Evolutionary conservation across 345 rosid genomes (phyloP), one percentile per base, ranked within the genome.

Genomic region (Pistacia integerrima): DNA sequence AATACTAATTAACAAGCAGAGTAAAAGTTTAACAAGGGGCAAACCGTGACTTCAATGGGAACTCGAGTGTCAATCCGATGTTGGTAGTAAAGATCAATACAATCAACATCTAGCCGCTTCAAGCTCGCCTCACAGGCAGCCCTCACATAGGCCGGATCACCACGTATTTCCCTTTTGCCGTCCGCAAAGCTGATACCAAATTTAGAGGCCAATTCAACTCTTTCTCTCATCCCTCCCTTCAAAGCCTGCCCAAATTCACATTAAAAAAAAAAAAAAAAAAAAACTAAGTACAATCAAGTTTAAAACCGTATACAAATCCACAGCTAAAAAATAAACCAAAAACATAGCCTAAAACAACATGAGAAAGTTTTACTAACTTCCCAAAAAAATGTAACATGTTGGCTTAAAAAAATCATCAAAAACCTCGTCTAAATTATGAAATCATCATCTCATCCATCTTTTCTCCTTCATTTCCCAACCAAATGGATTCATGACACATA

Each of bases 131-230:
- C 87, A n/a, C 90, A 87, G n/a, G 82, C 80, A 44, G 81, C 80
- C 70, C 87, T 87, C 18, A 85, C 88, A 75, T 85, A 85, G 17
- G 76, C 78, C 0, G 90, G 87, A 59, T 85, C 87, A 0, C 88
- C 90, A 1, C 58, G 65, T 10, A 81, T 17, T 54, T 14, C 71
- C n/a, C 14, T 48, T 56, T 52, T 64, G 38, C 60, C 77, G 20
- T 56, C 77, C 16, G 2, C 36, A 8, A 36, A 3, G 9, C 5
- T 66, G 6, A 51, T 0, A 10, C 64, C 77, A 10, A 75, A 75
- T 51, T 75, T 75, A 0, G 77, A 54, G n/a, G 77, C 77, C 64
- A 75, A 66, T 33, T 75, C 72, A 35, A 55, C 72, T 65, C 25
- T 54, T n/a, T 66, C 71, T 20, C 72, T 75, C 54, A 75, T 11